Evolutionary conservation across 345 rosid genomes (phyloP), one percentile per base, ranked within the genome.

Genomic region (Hibiscus mutabilis): DNA sequence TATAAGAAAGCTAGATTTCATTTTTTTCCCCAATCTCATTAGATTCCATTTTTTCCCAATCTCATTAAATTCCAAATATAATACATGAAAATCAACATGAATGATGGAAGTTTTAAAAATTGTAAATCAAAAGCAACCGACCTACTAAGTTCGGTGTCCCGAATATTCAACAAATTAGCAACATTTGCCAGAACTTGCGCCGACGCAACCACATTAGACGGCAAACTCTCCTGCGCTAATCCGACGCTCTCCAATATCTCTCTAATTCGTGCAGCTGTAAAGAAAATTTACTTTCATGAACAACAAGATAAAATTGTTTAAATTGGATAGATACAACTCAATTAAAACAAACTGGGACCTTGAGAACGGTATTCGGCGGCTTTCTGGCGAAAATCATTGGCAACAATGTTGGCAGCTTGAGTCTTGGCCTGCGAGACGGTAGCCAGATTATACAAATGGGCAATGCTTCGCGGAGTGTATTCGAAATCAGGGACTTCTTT

Each of bases 81-180:
- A 49, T 25, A 16, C 24, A 49, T 42, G 19, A 18, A 71, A 31
- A 7, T 29, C 33, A 71, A 63, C 10, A 31, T 55, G 5, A 53
- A 75, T 16, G 52, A 16, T 35, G 6, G 3, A 8, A 60, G 68
- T 21, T 31, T 19, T 51, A 62, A 61, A 61, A 2, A 16, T 22
- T 25, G 56, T 9, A 47, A 47, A 35, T 27, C 4, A 8, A 60
- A 29, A 35, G 60, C 53, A 60, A 56, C 84, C 68, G 75, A 88
- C 99, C 97, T 92, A 79, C 98, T 95, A 22, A 90, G 80, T 58
- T 92, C 98, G 19, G 96, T 92, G 60, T 95, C 98, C 75, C 98
- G 81, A 19, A 95, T 86, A 77, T 92, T 95, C 86, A 95, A 86
- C 69, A 95, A 81, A 81, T 95, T 92, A 0, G 96, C 94, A 18